A percentile compares a stretch with the other conserved stretches of the same genome.
These are phyloP conservation scores for Debaryomyces coudertii DNA, from an alignment of 1,139 yeast species.

Conservation along the genomic window DNA sequence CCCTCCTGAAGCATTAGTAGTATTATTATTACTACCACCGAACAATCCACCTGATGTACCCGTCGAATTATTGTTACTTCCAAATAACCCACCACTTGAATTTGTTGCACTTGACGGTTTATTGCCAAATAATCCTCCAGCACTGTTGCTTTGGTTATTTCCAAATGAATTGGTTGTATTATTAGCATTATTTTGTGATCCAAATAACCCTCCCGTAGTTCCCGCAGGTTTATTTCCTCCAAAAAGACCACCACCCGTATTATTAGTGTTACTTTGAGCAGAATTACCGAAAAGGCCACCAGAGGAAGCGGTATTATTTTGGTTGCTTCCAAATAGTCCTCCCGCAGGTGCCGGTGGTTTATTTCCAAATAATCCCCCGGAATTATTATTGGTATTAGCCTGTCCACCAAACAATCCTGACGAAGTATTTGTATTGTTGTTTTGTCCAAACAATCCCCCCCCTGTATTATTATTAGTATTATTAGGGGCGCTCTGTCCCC, in stretches of 20 bases:
- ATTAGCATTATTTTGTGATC: slow-evolving; percentile 18
- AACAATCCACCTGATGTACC: slow-evolving; percentile 31
- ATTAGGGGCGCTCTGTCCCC: slow-evolving; percentile 11
- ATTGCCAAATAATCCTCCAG: slow-evolving; percentile 47
- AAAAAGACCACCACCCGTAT: slow-evolving; percentile 23
- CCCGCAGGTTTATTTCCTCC: slow-evolving; percentile 21
- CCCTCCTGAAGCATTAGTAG: slow-evolving; percentile 22
- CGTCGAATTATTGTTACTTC: slow-evolving; percentile 15
- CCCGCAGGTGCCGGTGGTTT: slow-evolving; percentile 26
- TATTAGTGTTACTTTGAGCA: slow-evolving; percentile 20
- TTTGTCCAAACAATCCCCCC: slow-evolving; percentile 10
- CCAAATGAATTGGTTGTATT: slow-evolving; percentile 23
- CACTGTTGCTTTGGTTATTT: slow-evolving; percentile 14
- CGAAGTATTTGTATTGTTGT: slow-evolving; percentile 12
- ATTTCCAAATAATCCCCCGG: slow-evolving; percentile 30
- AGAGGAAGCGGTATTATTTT: slow-evolving; percentile 14
- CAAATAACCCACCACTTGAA: slow-evolving; percentile 33
- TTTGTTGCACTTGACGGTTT: slow-evolving; percentile 19
- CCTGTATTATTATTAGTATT: slow-evolving; percentile 10
- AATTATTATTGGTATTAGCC: slow-evolving; percentile 17
- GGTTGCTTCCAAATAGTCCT: slow-evolving; percentile 28
- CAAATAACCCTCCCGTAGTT: slow-evolving; percentile 24
- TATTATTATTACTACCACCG: slow-evolving; percentile 27
- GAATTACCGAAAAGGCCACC: slow-evolving; percentile 44
- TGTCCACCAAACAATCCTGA: slow-evolving; percentile 22